phyloP scores from a whole-genome alignment of 371 early-diverging fungal genomes.

The Batkoa obscura region DNA sequence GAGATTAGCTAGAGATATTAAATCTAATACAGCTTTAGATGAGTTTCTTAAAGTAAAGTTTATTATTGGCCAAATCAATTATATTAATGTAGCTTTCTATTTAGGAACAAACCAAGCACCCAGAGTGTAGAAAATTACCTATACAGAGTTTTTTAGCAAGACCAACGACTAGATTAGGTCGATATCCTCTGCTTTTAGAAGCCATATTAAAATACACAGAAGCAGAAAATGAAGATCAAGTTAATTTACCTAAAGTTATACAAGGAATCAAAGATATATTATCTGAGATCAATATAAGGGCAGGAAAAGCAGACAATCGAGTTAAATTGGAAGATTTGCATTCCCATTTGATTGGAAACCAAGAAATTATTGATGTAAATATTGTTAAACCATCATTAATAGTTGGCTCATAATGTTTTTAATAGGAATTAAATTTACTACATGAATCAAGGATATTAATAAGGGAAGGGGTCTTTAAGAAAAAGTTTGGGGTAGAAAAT shows the following conservation, averaged over 20 bases:
- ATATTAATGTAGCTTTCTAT: neutral
- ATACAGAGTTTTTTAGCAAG: constrained; percentile 62
- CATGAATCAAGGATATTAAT: constrained; percentile 48
- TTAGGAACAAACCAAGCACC: constrained; percentile 45
- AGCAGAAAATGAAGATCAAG: constrained; percentile 55
- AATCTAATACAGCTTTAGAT: constrained; percentile 22
- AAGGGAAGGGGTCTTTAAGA: constrained; percentile 58
- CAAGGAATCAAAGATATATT: constrained; percentile 41
- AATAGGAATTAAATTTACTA: constrained; percentile 46
- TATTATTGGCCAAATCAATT: neutral
- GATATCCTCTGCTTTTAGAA: constrained; percentile 70
- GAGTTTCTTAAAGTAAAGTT: neutral
- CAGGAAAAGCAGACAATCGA: constrained; percentile 66
- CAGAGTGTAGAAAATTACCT: constrained; percentile 63
- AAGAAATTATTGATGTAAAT: constrained; percentile 20
- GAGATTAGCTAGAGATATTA: constrained; percentile 55
- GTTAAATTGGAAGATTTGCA: constrained; percentile 38
- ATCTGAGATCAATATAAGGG: constrained; percentile 41
- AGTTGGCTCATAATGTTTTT: neutral
- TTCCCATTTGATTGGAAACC: constrained; percentile 24
- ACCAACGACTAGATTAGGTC: constrained; percentile 74
- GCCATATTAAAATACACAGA: constrained; percentile 70
- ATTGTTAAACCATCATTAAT: neutral
- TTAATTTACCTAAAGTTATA: constrained; percentile 33
- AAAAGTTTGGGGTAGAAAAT: constrained; percentile 39